Percentiles rank a stretch among this genome's conserved stretches.
Conservation (phyloP, 371 early-diverging fungal genomes). For the Mucor irregularis region DNA sequence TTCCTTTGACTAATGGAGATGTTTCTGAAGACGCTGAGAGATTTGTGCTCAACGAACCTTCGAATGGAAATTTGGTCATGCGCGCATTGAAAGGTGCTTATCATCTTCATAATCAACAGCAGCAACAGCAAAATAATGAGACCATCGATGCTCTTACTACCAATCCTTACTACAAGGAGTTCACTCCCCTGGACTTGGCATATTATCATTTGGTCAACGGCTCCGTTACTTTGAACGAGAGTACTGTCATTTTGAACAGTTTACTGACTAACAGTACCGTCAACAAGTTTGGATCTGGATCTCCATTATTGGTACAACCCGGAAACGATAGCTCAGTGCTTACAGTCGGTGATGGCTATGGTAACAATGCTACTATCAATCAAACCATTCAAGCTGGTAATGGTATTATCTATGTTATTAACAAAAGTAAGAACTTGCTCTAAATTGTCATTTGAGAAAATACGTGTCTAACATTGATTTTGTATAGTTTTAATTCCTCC, state of each 20-base stretch:
- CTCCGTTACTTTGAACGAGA: conserved; percentile 4
- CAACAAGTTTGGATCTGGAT: conserved; percentile 13
- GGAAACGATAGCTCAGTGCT: not conserved
- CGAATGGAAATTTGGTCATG: not conserved
- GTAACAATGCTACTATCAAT: conserved; percentile 26
- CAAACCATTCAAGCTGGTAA: conserved; percentile 33
- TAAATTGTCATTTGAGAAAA: too few relatives aligned
- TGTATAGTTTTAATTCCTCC: conserved; percentile 37
- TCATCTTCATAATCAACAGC: not conserved
- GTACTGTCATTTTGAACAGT: conserved; percentile 9
- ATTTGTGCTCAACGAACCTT: too few relatives aligned
- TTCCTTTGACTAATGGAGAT: not conserved
- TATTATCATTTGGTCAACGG: conserved; percentile 39
- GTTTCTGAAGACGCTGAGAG: not conserved
- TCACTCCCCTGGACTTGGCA: conserved; percentile 24
- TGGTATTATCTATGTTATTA: conserved; percentile 39
- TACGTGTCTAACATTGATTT: not conserved
- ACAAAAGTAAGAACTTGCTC: conserved; percentile 36
- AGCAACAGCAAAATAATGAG: not conserved
- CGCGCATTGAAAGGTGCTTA: too few relatives aligned
- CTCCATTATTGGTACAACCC: conserved; percentile 25
- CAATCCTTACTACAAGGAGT: too few relatives aligned
- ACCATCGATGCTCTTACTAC: not conserved
- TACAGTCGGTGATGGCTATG: conserved; percentile 17
- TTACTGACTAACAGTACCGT: conserved; percentile 30